Evolutionary conservation across 306 rosid species (phyloP).

Genomic region (Abrus pulchellus): DNA sequence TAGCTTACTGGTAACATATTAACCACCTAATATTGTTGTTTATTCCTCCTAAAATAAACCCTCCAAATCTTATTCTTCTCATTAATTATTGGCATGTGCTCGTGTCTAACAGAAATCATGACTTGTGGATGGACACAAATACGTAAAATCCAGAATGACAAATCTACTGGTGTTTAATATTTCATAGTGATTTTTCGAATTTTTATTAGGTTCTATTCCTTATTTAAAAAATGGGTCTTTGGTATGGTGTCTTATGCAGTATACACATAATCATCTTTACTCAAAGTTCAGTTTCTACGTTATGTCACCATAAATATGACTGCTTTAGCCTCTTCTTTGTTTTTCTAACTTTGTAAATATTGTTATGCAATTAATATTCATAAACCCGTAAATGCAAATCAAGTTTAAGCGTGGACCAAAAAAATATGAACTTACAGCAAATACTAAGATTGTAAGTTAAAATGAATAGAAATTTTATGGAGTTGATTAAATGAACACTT

Average conservation of each 20-base stretch:
- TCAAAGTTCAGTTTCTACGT: background rate
- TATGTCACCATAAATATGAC: background rate
- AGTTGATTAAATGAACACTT: background rate
- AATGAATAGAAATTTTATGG: constrained; percentile 1
- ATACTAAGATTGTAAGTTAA: background rate
- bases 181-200: background rate
- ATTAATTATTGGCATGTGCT: too few relatives aligned
- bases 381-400: background rate
- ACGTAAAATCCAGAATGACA: background rate
- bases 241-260: background rate
- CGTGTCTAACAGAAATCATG: background rate
- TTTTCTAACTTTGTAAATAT: background rate
- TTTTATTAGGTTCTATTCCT: background rate
- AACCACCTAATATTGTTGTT: too few relatives aligned
- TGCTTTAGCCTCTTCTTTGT: background rate
- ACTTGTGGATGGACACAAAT: background rate
- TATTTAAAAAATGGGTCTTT: background rate
- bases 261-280: background rate
- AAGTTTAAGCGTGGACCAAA: background rate
- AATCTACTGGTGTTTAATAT: background rate
- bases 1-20: too few relatives aligned
- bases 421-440: background rate
- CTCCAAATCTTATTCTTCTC: too few relatives aligned
- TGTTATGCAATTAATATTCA: background rate
- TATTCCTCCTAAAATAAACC: too few relatives aligned